phyloP scores from a whole-genome alignment of 2,329 filamentous ascomycete species.

The Arthrobotrys sphaeroides region DNA sequence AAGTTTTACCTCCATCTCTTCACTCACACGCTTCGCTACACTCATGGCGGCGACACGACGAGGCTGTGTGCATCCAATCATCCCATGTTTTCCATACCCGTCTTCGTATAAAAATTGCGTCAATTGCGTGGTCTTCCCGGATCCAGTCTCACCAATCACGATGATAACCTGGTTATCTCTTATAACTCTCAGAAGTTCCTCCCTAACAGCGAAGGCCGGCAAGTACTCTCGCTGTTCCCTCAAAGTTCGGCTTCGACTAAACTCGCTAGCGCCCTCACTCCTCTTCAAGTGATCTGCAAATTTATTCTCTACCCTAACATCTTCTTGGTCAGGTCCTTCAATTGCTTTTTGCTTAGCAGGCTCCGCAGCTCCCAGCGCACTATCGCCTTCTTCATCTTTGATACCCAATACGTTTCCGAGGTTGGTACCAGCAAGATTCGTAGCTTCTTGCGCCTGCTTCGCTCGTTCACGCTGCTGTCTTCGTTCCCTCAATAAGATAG shows the following conservation, averaged over 20 bases:
- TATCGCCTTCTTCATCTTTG: constrained; percentile 88
- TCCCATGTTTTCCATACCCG: constrained; percentile 83
- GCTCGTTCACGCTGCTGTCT: constrained; percentile 92
- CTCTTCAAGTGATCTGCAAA: constrained; percentile 92
- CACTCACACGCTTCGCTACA: constrained; percentile 95
- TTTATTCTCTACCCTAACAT: constrained; percentile 72
- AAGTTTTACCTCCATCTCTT: constrained; percentile 95
- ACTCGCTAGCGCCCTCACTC: constrained; percentile 80
- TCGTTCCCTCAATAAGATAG: constrained; percentile 88
- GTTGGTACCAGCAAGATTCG: constrained; percentile 88
- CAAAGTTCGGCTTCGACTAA: constrained; percentile 90
- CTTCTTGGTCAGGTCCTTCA: constrained; percentile 73
- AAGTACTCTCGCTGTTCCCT: constrained; percentile 91
- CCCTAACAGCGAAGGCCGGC: constrained; percentile 93
- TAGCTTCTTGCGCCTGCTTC: constrained; percentile 93
- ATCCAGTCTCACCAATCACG: constrained; percentile 95
- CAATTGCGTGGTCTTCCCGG: constrained; percentile 95
- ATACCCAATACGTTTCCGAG: constrained; percentile 95
- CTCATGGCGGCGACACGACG: constrained; percentile 98
- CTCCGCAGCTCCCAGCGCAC: constrained; percentile 69
- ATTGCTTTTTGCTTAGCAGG: constrained; percentile 65
- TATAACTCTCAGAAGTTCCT: constrained; percentile 90
- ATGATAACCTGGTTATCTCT: constrained; percentile 97
- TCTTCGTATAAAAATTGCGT: constrained; percentile 97
- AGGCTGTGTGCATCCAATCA: constrained; percentile 97